Base-by-base conservation (phyloP, 495 filamentous ascomycete species). In the Recurvomyces mirabilis region DNA sequence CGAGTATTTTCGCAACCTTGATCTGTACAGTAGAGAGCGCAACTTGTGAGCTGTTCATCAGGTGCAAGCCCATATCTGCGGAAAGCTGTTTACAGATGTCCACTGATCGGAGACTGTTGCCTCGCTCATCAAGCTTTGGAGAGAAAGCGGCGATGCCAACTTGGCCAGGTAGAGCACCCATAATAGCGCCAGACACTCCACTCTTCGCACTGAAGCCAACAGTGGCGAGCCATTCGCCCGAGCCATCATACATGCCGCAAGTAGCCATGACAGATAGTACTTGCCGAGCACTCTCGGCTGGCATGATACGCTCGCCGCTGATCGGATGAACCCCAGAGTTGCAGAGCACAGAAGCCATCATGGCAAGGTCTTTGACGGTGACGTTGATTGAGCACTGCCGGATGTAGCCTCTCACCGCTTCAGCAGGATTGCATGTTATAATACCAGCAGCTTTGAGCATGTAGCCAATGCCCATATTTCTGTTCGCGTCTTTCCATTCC, bases 391-490 rank as follows among this genome's bases (percentile, higher is more conserved):
- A 12, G 17, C 32, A 36, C 17, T 36, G 32, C 7, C 32, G 32
- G 7, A 36, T 17, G 32, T 36, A 36, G 32, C 32, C 32, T 36
- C 32, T 36, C 10, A 36, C 32, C 10, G 15, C 32, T 19, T 12
- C 32, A 9, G 32, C 32, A 7, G 32, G 32, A 18, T 36, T 19
- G 32, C 32, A 36, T 6, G 32, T 10, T 6, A 36, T 36, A 15
- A 36, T 36, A 36, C 32, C 32, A 19, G 32, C 32, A 36, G 32
- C 32, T 36, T 36, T 36, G 11, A 36, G 32, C 32, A 36, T 36
- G 17, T 36, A 36, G 32, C 32, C 32, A 9, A 36, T 9, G 7
- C 32, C 32, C 32, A 36, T 36, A 18, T 36, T 36, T 6, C 32
- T 9, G 17, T 36, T 17, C 15, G 32, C 32, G 32, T 36, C 32